These are phyloP conservation scores for Agastache rugosa DNA, from an alignment of 257 asterid species.

Conservation along the genomic window DNA sequence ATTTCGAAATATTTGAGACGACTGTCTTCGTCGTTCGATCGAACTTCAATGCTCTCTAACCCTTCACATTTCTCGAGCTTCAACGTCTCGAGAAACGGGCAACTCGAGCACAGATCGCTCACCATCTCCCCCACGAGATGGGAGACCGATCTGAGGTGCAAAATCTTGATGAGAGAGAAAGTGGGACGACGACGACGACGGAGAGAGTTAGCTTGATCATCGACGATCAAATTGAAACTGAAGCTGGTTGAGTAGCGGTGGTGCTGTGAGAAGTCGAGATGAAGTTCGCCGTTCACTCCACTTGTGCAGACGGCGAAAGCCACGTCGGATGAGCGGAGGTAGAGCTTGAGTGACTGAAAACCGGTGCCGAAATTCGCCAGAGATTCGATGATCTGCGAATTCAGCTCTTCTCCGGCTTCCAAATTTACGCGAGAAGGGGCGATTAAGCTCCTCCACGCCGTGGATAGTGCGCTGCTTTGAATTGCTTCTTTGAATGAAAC, in stretches of 20 bases:
- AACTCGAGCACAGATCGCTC: conserved; percentile 26
- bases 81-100: conserved; percentile 30
- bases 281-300: conserved; percentile 32
- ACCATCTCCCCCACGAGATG: conserved; percentile 21
- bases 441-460: conserved; percentile 31
- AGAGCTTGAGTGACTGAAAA: conserved; percentile 19
- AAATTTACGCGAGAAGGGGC: neutral
- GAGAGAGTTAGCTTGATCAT: neutral
- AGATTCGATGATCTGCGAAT: neutral
- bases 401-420: neutral
- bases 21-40: neutral
- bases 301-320: conserved; percentile 1
- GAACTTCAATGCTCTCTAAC: conserved; percentile 15
- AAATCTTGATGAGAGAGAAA: conserved; percentile 18
- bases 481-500: conserved; percentile 35
- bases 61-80: conserved; percentile 35
- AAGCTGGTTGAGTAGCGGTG: neutral
- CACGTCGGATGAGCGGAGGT: neutral
- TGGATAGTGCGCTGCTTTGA: conserved; percentile 26
- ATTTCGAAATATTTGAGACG: conserved; percentile 18
- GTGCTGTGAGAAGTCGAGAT: conserved; percentile 26
- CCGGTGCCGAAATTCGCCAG: neutral
- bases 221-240: conserved; percentile 9
- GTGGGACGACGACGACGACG: neutral
- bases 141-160: conserved; percentile 37